Evolutionary conservation across 2,329 filamentous ascomycete species (phyloP), one percentile per base, ranked within the genome.

Genomic region (Cytospora mali): DNA sequence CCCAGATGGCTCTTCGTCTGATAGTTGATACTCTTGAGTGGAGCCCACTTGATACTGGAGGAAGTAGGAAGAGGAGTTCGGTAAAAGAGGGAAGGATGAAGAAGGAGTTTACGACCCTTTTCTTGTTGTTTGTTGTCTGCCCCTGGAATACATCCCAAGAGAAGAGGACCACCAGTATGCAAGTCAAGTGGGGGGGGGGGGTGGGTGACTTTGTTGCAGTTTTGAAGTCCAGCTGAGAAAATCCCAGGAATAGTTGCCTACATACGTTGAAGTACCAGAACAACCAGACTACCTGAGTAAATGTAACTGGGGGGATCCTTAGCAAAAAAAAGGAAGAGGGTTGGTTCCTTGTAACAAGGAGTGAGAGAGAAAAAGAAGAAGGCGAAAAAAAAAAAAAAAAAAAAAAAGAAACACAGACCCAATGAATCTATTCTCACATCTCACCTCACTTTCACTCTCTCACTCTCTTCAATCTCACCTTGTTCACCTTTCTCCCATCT

Each of bases 1-100:
- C 57, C 57, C 49, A 54, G 57, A 60, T 51, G 53, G 46, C 53
- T 60, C 57, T 54, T 51, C 50, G 57, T 60, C 57, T 35, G 57
- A 60, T 60, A 53, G 35, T 48, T 21, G 27, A 21, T 50, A 60
- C 57, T 60, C 57, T 50, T 60, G 57, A 60, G 50, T 60, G 57
- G 50, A 53, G 57, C 50, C 23, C 14, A 48, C 28, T 23, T 28
- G 27, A 23, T 18, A 29, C n/a, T 21, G 39, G 39, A 23, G 55
- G 35, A 18, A 18, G 5, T 5, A 18, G 35, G 33, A 27, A 23
- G 54, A n/a, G 54, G 23, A 27, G 33, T 2, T 27, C 6, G 14
- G 13, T 18, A 39, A 9, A 6, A 13, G 21, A 56, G 16, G 29
- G 31, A 42, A 11, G 23, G 7, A 25, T 28, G 27, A 25, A 6